These are phyloP conservation scores for Cyamopsis tetragonoloba DNA, from an alignment of 306 rosid species.

Conservation along the genomic window DNA sequence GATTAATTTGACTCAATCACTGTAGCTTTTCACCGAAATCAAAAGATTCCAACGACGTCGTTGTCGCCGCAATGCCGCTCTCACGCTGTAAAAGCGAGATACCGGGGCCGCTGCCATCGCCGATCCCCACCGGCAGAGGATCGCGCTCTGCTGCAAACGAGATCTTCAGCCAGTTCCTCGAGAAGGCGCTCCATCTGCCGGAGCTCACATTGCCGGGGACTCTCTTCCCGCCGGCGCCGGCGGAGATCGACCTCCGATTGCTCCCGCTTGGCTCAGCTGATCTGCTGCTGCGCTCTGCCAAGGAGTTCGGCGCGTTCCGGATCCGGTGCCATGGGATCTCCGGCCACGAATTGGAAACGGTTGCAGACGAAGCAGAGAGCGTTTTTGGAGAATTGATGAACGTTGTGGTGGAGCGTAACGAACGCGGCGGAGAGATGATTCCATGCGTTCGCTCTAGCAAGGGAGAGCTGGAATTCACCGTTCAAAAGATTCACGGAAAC, in stretches of 20 bases:
- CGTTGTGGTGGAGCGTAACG: conserved; percentile 13
- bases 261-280: conserved; percentile 21
- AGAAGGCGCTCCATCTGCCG: conserved; percentile 45
- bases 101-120: conserved; percentile 59
- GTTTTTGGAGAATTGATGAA: conserved; percentile 21
- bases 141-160: conserved; percentile 64
- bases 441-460: conserved; percentile 37
- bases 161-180: conserved; percentile 49
- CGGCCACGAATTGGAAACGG: conserved; percentile 30
- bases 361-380: conserved; percentile 37
- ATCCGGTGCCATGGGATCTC: conserved; percentile 61
- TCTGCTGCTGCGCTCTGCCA: conserved; percentile 36
- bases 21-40: background rate
- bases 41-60: conserved; percentile 15
- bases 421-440: conserved; percentile 35
- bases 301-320: conserved; percentile 55
- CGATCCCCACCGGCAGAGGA: conserved; percentile 74
- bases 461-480: conserved; percentile 25
- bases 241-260: conserved; percentile 43
- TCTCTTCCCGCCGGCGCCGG: conserved; percentile 30
- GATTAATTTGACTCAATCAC: background rate
- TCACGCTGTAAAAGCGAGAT: conserved; percentile 27
- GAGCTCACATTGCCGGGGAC: conserved; percentile 44
- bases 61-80: conserved; percentile 30
- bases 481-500: background rate